These are phyloP conservation scores for Fomitopsis pinicola DNA, from an alignment of 1,284 basidiomycete species.

Conservation along the genomic window DNA sequence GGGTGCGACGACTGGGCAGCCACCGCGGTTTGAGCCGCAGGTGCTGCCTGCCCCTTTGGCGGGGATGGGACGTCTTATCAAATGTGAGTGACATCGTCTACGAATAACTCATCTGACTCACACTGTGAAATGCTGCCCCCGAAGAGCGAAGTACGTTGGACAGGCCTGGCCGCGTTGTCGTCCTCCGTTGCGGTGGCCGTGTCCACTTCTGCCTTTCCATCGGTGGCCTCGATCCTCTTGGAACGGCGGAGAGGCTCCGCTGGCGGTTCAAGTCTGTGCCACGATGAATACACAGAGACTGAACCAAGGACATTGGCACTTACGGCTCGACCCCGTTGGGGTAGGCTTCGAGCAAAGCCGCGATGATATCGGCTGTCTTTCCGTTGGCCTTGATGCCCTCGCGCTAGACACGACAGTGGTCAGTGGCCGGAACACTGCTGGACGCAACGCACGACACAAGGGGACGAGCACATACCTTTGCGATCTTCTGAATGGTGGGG, in stretches of 20 bases:
- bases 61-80: too few species aligned
- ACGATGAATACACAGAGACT: background rate
- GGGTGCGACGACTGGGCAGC: too few species aligned
- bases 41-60: too few species aligned
- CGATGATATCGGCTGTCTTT: background rate
- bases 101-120: too few species aligned
- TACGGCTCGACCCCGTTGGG: background rate
- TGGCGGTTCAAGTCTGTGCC: background rate
- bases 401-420: background rate
- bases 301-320: background rate
- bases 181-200: too few species aligned
- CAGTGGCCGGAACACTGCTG: background rate
- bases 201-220: too few species aligned
- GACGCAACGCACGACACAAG: background rate
- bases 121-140: too few species aligned
- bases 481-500: background rate
- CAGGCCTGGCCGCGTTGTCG: too few species aligned
- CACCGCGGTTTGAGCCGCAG: too few species aligned
- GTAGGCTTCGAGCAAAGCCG: background rate
- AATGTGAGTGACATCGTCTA: too few species aligned
- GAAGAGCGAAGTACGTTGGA: too few species aligned
- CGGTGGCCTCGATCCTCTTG: too few species aligned
- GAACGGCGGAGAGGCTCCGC: background rate
- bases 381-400: background rate
- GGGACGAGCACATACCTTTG: background rate